Evolutionary conservation across 441 rosid species (phyloP).

Genomic region (Melastoma candidum): DNA sequence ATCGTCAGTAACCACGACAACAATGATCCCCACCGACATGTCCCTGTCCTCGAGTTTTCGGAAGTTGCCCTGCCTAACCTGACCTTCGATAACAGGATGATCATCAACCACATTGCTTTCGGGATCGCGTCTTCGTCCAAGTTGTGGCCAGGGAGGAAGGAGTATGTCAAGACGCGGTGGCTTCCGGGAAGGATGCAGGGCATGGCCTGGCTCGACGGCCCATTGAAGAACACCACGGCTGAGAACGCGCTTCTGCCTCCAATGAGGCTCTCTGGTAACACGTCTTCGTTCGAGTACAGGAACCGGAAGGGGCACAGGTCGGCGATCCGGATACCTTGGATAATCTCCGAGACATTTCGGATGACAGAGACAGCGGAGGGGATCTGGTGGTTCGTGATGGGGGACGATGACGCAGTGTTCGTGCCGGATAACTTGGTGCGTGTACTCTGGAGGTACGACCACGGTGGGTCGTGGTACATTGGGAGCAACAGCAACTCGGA

Average conservation of each 20-base stretch:
- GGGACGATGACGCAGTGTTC: conserved; percentile 78
- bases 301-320: conserved; percentile 14
- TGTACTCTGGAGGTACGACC: conserved; percentile 53
- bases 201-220: conserved; percentile 17
- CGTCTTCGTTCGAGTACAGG: conserved; percentile 16
- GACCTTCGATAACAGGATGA: too few relatives aligned
- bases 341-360: conserved; percentile 13
- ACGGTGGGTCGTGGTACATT: conserved; percentile 64
- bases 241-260: conserved; percentile 9
- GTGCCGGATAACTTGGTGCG: conserved; percentile 48
- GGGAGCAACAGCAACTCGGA: conserved; percentile 52
- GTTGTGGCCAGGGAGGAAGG: conserved; percentile 13
- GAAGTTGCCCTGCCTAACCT: too few relatives aligned
- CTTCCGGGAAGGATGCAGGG: conserved; percentile 9
- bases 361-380: not conserved
- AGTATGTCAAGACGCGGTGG: conserved; percentile 20
- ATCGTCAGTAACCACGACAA: too few relatives aligned
- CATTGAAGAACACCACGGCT: not conserved
- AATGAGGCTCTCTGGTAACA: conserved; percentile 13
- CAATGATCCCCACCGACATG: too few relatives aligned
- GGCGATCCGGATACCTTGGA: conserved; percentile 15
- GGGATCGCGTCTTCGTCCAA: conserved; percentile 18
- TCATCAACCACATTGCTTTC: conserved; percentile 11
- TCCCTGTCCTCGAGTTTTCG: too few relatives aligned
- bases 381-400: conserved; percentile 89